Evolutionary conservation across 345 rosid genomes (phyloP), one percentile per base, ranked within the genome.

Genomic region (Populus deltoides): DNA sequence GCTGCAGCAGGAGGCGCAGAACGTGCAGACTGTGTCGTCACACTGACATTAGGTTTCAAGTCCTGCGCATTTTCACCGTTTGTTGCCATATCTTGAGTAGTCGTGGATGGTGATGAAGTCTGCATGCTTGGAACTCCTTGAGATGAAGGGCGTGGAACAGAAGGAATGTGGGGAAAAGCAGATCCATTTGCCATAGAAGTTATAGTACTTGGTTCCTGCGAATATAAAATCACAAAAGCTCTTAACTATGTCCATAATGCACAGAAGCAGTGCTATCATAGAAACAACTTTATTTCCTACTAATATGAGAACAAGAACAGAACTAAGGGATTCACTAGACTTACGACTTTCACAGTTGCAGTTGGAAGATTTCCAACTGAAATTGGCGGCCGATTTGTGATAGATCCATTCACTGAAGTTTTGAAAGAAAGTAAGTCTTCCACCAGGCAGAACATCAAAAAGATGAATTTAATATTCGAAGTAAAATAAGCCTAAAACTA

Each of bases 301-400:
- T 66, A 66, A 66, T 41, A 57, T 24, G 72, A 66, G 27, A 73
- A 71, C 55, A 70, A 72, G 43, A 72, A 1, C 39, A 71, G 47
- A 75, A 75, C 51, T 27, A 68, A 55, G 31, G 71, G 66, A 72
- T 81, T 74, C 62, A 65, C 55, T 45, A 80, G 70, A 79, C 99
- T 89, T 88, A 93, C 99, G 78, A 92, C 92, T 95, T 95, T 95
- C 78, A 93, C 94, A 76, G 92, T 92, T 74, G 97, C 90, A 68
- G 89, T 78, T 25, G 99, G 93, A 75, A 87, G 89, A 85, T 85
- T 88, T 78, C 90, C 98, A 71, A 57, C 93, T 72, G 98, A 87
- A 84, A 89, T 83, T 75, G 93, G 81, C 81, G 86, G 94, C 71
- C 92, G 89, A 81, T 78, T 93, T 83, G 86, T 76, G 59, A 87